Evolutionary conservation across 768 basidiomycete species (phyloP).

Genomic region (Russula abietina): DNA sequence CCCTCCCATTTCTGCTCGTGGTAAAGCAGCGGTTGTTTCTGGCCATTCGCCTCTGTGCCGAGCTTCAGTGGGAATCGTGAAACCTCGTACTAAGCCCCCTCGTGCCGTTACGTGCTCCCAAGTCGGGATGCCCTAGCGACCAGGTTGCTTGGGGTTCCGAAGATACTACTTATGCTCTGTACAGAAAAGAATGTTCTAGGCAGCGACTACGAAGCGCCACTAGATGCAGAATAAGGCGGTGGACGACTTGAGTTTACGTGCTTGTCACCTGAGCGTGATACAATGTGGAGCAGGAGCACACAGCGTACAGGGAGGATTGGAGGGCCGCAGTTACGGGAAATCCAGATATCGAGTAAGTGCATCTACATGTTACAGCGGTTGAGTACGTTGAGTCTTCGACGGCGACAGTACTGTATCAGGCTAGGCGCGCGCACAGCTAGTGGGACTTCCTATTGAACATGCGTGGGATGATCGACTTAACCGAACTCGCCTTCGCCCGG

Average conservation of each 20-base stretch:
- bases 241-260: constrained; percentile 15
- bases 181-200: not conserved
- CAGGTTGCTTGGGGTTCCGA: constrained; percentile 8
- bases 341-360: too few species aligned
- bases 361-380: too few species aligned
- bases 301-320: too few species aligned
- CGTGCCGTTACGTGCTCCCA: not conserved
- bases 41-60: constrained; percentile 4
- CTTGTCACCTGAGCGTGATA: constrained; percentile 10
- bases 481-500: too few species aligned
- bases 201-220: not conserved
- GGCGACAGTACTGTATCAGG: too few species aligned
- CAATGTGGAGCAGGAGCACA: too few species aligned
- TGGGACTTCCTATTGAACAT: too few species aligned
- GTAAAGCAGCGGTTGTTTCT: constrained; percentile 3
- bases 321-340: too few species aligned
- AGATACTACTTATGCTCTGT: constrained; percentile 1
- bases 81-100: not conserved
- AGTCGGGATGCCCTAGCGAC: not conserved
- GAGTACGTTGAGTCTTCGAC: too few species aligned
- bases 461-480: too few species aligned
- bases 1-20: not conserved
- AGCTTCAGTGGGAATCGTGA: constrained; percentile 1
- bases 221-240: not conserved
- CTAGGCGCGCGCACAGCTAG: too few species aligned